phyloP scores from a whole-genome alignment of 495 filamentous ascomycete species.

The Tuber indicum region DNA sequence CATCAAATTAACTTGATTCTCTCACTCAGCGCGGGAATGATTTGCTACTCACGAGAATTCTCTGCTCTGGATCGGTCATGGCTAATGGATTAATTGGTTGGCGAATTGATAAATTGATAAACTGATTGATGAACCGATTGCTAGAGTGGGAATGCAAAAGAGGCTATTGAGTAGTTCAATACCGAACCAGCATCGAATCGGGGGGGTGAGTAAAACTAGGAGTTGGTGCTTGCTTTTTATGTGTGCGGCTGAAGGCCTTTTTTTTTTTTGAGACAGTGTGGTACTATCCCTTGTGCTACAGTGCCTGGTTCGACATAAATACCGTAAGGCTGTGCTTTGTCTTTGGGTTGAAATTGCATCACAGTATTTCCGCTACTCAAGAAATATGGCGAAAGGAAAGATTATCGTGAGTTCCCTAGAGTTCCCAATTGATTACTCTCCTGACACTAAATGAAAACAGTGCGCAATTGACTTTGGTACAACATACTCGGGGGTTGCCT shows the following conservation, averaged over 20 bases:
- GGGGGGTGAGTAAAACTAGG: not conserved
- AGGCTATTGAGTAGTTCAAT: not conserved
- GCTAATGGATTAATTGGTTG: not conserved
- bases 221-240: not conserved
- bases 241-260: not conserved
- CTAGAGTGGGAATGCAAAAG: not conserved
- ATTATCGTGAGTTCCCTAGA: not conserved
- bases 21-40: not conserved
- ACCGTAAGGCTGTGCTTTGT: not conserved
- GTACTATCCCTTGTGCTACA: not conserved
- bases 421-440: not conserved
- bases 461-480: slow-evolving; percentile 27
- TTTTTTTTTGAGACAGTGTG: not conserved
- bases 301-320: not conserved
- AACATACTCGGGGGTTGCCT: slow-evolving; percentile 21
- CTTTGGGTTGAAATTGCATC: not conserved
- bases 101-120: not conserved
- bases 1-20: not conserved
- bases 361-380: not conserved
- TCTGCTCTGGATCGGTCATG: not conserved
- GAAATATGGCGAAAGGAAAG: slow-evolving; percentile 1
- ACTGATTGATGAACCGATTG: not conserved
- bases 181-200: not conserved
- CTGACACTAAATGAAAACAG: not conserved
- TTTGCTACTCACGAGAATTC: slow-evolving; percentile 1